These are phyloP conservation scores for Priceomyces fermenticarens DNA, from an alignment of 805 yeast genomes.

Conservation along the genomic window DNA sequence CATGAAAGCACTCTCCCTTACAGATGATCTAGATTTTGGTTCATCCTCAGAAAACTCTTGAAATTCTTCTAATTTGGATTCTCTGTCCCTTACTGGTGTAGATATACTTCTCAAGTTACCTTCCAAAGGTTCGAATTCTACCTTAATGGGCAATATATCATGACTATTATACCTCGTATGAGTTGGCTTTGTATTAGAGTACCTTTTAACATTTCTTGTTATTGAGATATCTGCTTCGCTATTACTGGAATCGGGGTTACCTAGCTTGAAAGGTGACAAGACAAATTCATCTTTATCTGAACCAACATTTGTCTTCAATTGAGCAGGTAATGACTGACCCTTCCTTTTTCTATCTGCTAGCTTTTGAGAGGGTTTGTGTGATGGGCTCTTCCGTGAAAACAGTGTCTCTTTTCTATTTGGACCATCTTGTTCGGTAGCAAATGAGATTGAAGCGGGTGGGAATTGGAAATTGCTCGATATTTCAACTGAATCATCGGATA, in stretches of 20 bases:
- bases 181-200: slow-evolving; percentile 26
- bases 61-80: slow-evolving; percentile 10
- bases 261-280: slow-evolving; percentile 40
- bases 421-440: not conserved
- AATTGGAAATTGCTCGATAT: slow-evolving; percentile 23
- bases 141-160: slow-evolving; percentile 40
- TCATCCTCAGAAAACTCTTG: slow-evolving; percentile 9
- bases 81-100: slow-evolving; percentile 22
- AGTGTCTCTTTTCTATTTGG: not conserved
- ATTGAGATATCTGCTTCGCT: slow-evolving; percentile 16
- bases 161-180: slow-evolving; percentile 42
- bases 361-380: slow-evolving; percentile 13
- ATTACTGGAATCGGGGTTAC: slow-evolving; percentile 18
- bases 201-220: slow-evolving; percentile 17
- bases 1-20: slow-evolving; percentile 24
- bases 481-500: slow-evolving; percentile 17
- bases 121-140: slow-evolving; percentile 35
- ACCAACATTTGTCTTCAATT: slow-evolving; percentile 18
- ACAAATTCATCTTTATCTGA: slow-evolving; percentile 31
- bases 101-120: slow-evolving; percentile 21
- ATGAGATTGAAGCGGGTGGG: slow-evolving; percentile 11
- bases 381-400: not conserved
- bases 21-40: slow-evolving; percentile 7
- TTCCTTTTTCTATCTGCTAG: slow-evolving; percentile 14
- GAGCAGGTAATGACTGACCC: slow-evolving; percentile 35